phyloP scores from a whole-genome alignment of 2,329 filamentous ascomycete genomes.

The Neofusicoccum sp. region DNA sequence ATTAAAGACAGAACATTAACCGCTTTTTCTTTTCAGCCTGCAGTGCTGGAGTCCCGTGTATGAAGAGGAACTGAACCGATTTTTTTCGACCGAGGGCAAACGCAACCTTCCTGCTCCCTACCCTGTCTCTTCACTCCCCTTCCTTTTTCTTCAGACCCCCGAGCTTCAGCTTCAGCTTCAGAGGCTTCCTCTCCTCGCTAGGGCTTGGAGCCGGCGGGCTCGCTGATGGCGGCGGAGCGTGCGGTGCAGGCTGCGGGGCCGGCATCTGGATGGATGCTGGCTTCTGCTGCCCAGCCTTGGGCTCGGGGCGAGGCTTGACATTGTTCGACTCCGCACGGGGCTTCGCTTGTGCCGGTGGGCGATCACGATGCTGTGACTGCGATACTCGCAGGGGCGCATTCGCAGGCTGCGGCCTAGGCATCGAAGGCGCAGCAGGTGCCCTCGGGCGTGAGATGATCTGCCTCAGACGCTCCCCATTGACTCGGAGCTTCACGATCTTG shows the following conservation, averaged over 20 bases:
- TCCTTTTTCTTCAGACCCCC: slow-evolving; percentile 9
- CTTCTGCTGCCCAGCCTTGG: background rate
- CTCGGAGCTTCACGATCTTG: slow-evolving; percentile 12
- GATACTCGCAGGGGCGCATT: background rate
- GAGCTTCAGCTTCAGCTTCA: slow-evolving; percentile 16
- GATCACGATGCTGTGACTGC: background rate
- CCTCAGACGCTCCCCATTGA: background rate
- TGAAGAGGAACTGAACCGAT: background rate
- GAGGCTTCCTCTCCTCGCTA: background rate
- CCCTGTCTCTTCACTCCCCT: background rate
- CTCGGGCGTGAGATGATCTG: background rate
- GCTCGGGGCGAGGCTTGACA: background rate
- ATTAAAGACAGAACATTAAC: background rate
- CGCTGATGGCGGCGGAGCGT: background rate
- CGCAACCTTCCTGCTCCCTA: background rate
- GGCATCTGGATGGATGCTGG: background rate
- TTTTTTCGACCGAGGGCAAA: background rate
- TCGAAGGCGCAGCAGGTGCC: background rate
- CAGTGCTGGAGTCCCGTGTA: background rate
- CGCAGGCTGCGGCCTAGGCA: background rate
- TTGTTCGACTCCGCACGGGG: background rate
- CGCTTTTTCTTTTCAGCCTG: background rate
- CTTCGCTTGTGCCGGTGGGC: background rate
- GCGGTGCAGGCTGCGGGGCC: background rate
- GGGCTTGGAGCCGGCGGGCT: slow-evolving; percentile 5